Percentiles rank a stretch among this genome's conserved stretches.
These are phyloP conservation scores for Pythium angustatum DNA, from an alignment of 352 stramenopile species.

Conservation along the genomic window DNA sequence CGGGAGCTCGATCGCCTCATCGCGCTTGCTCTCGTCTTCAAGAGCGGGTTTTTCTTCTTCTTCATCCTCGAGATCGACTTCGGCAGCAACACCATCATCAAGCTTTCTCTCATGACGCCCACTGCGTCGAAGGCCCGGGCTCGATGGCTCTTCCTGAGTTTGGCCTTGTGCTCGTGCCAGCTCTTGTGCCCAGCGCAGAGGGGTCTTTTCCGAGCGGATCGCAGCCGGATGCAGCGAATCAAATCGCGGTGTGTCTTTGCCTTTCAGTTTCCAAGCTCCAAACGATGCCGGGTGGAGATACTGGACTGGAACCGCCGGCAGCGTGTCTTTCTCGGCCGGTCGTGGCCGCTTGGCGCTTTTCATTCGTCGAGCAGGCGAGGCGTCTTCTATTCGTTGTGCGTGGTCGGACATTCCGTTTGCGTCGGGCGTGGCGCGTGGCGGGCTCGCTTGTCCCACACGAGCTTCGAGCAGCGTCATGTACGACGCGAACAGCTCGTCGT, in stretches of 20 bases:
- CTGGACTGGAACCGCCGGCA: conserved; percentile 38
- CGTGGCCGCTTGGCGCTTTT: conserved; percentile 26
- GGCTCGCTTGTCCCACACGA: background rate
- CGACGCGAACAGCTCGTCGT: conserved; percentile 68
- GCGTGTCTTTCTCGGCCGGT: conserved; percentile 36
- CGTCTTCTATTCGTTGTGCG: conserved; percentile 14
- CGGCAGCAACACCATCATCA: background rate
- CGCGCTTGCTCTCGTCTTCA: background rate
- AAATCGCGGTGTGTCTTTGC: conserved; percentile 33
- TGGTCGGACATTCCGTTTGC: background rate
- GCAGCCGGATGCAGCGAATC: conserved; percentile 18
- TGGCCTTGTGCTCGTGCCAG: background rate
- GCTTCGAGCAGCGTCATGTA: conserved; percentile 47
- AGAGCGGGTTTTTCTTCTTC: background rate
- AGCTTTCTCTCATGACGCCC: conserved; percentile 15
- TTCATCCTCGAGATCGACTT: conserved; percentile 1
- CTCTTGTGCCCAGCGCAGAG: conserved; percentile 27
- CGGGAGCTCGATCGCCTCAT: conserved; percentile 17
- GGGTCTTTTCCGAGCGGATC: background rate
- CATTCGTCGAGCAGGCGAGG: background rate
- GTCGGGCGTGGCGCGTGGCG: background rate
- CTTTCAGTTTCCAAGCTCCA: conserved; percentile 66
- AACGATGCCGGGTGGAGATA: conserved; percentile 63
- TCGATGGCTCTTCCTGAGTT: background rate
- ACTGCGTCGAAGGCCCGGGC: conserved; percentile 10